phyloP scores from a whole-genome alignment of 129 eudicot genomes.

The Mikania micrantha region DNA sequence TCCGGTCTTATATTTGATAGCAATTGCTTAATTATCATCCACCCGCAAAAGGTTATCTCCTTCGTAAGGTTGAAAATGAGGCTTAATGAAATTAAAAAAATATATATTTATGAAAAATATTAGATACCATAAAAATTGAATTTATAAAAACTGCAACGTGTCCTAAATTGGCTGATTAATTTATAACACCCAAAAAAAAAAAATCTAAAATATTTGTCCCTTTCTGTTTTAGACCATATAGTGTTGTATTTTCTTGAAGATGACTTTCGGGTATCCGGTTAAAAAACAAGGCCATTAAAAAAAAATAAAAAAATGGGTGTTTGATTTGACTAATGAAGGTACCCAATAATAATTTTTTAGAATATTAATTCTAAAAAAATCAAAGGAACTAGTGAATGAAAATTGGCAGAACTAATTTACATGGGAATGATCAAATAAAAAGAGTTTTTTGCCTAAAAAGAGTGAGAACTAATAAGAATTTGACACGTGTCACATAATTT shows the following conservation, averaged over 20 bases:
- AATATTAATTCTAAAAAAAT: too few relatives aligned
- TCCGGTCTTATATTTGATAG: too few relatives aligned
- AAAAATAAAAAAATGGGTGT: too few relatives aligned
- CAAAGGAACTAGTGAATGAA: too few relatives aligned
- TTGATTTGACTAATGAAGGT: too few relatives aligned
- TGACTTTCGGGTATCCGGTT: background rate
- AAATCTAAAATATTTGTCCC: background rate
- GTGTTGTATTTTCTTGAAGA: background rate
- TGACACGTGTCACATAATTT: too few relatives aligned
- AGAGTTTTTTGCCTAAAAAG: too few relatives aligned
- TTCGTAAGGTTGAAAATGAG: background rate
- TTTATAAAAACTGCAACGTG: background rate
- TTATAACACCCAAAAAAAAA: background rate
- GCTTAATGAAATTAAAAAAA: background rate
- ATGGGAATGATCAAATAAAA: too few relatives aligned
- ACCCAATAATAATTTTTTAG: too few relatives aligned
- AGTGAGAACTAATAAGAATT: too few relatives aligned
- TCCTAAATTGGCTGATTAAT: background rate
- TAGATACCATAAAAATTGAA: background rate
- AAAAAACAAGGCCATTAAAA: background rate
- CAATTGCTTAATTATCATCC: too few relatives aligned
- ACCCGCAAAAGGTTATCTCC: background rate
- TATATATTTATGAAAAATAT: background rate
- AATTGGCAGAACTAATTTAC: too few relatives aligned
- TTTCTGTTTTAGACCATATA: background rate